A percentile compares a stretch with the other conserved stretches of the same genome.
These are phyloP conservation scores for Sarocladium kiliense DNA, from an alignment of 2,329 filamentous ascomycete genomes.

Conservation along the genomic window DNA sequence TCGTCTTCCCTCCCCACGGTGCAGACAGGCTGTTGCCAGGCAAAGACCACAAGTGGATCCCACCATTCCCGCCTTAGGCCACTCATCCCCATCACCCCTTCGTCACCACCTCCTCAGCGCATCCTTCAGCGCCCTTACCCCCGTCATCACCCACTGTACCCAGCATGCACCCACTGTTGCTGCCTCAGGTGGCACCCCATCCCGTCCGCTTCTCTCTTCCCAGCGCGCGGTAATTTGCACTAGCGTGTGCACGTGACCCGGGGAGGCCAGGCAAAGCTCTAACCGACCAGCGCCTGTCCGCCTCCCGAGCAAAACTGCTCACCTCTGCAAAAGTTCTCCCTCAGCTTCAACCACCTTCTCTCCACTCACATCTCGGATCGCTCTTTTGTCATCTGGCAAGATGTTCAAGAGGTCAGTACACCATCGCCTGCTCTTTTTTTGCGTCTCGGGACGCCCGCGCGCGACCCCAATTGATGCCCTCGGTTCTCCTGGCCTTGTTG, in stretches of 20 bases:
- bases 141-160: not conserved
- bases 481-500: slow-evolving; percentile 12
- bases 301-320: slow-evolving; percentile 43
- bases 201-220: not conserved
- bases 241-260: slow-evolving; percentile 32
- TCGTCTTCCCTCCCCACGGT: not conserved
- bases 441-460: not conserved
- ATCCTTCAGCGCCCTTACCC: not conserved
- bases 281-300: slow-evolving; percentile 34
- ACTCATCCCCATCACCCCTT: not conserved
- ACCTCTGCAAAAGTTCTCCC: slow-evolving; percentile 43
- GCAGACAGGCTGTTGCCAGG: not conserved
- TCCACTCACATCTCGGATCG: slow-evolving; percentile 55
- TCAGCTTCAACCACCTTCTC: slow-evolving; percentile 45
- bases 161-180: not conserved
- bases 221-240: slow-evolving; percentile 22
- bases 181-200: not conserved
- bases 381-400: slow-evolving; percentile 64
- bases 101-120: not conserved
- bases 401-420: slow-evolving; percentile 76
- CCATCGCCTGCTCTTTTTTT: not conserved
- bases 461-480: slow-evolving; percentile 36
- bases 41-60: not conserved
- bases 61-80: slow-evolving; percentile 4
- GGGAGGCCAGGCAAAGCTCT: slow-evolving; percentile 32